Conservation (phyloP, 148 eudicot genomes). For the Mesembryanthemum crystallinum region DNA sequence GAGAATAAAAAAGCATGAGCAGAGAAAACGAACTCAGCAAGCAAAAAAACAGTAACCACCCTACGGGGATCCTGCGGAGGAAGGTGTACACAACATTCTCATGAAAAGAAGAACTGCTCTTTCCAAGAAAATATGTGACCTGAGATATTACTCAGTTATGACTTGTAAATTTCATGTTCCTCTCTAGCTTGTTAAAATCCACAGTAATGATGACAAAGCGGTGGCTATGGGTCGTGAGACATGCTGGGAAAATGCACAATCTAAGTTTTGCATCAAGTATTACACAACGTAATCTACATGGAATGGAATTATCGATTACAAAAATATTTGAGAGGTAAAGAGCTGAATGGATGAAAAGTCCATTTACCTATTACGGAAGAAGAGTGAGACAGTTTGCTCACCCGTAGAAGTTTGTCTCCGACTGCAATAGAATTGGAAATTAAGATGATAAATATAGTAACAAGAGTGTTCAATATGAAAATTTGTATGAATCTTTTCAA, state of each 20-base stretch:
- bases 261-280: not conserved
- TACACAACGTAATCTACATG: not conserved
- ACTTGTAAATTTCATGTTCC: not conserved
- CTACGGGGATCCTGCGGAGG: not conserved
- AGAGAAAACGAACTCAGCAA: not conserved
- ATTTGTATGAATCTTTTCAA: not conserved
- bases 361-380: not conserved
- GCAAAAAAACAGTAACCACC: not conserved
- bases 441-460: not conserved
- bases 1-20: not conserved
- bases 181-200: not conserved
- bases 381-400: not conserved
- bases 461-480: not conserved
- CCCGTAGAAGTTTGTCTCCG: not conserved
- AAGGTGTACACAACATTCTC: not conserved
- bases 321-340: not conserved
- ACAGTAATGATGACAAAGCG: not conserved
- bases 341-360: not conserved
- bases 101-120: not conserved
- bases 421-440: not conserved
- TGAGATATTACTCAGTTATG: not conserved
- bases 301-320: not conserved
- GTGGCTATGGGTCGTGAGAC: not conserved
- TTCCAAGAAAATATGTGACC: not conserved
- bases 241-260: not conserved